Percentiles rank a stretch among this genome's conserved stretches.
phyloP scores from a whole-genome alignment of 257 asterid genomes.

The Thymus mandschuricus region DNA sequence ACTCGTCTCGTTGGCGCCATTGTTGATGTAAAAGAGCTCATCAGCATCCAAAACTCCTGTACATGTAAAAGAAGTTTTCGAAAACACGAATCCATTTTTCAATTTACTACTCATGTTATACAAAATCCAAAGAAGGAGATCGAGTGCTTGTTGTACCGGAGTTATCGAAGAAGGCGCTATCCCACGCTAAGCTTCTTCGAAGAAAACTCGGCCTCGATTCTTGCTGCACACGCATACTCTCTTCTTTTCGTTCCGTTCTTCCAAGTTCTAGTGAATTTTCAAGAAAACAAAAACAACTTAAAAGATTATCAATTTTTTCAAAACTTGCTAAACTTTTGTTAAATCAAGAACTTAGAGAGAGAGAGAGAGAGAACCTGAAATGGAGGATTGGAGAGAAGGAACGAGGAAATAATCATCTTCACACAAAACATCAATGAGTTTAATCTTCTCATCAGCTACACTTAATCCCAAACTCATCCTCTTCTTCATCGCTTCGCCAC shows the following conservation, averaged over 20 bases:
- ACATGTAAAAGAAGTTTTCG: not conserved
- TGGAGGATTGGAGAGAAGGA: constrained; percentile 47
- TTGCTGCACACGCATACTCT: not conserved
- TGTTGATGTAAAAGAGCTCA: constrained; percentile 57
- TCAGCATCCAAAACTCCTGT: constrained; percentile 69
- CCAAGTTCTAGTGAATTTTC: constrained; percentile 26
- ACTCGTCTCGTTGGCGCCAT: constrained; percentile 42
- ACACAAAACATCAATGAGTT: constrained; percentile 55
- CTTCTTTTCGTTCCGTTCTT: constrained; percentile 27
- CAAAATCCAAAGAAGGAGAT: too few species aligned
- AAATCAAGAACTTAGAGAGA: not conserved
- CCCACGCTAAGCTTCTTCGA: too few species aligned
- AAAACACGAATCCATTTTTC: too few species aligned
- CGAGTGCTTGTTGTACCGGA: too few species aligned
- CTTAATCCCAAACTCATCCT: constrained; percentile 43
- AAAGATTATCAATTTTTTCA: not conserved
- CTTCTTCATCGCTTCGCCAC: constrained; percentile 20
- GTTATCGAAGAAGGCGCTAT: too few species aligned
- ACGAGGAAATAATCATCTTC: constrained; percentile 64
- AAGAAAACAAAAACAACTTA: not conserved
- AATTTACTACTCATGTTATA: too few species aligned
- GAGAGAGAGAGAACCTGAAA: constrained; percentile 42
- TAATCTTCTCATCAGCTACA: constrained; percentile 46
- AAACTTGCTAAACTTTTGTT: not conserved
- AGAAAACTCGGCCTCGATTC: too few species aligned